A percentile compares a stretch with the other conserved stretches of the same genome.
Conservation (phyloP, 176 grass and related monocot genomes). For the Avena insularis region DNA sequence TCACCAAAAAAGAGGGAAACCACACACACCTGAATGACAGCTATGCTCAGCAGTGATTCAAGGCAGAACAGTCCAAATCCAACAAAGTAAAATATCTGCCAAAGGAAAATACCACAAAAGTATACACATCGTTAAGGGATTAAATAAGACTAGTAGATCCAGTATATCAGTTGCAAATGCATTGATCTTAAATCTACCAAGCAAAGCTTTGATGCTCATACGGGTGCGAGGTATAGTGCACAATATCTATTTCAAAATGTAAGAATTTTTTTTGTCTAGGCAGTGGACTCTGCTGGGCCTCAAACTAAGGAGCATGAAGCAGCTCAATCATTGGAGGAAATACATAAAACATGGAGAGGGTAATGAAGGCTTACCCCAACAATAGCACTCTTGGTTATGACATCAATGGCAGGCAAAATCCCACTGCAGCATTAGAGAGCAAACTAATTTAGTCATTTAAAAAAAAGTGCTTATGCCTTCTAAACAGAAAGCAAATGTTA, state of each 20-base stretch:
- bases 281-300: neutral
- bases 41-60: slow-evolving; percentile 82
- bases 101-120: slow-evolving; percentile 34
- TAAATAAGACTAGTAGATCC: slow-evolving; percentile 27
- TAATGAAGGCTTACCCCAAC: slow-evolving; percentile 77
- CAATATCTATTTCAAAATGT: slow-evolving; percentile 15
- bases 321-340: neutral
- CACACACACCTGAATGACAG: slow-evolving; percentile 78
- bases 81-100: slow-evolving; percentile 95
- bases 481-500: slow-evolving; percentile 13
- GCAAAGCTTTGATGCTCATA: neutral
- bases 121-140: slow-evolving; percentile 15
- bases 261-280: neutral
- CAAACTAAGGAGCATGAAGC: neutral
- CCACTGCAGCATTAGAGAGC: slow-evolving; percentile 66
- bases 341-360: neutral
- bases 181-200: slow-evolving; percentile 9
- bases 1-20: neutral
- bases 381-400: slow-evolving; percentile 67
- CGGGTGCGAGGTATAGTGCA: neutral
- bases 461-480: slow-evolving; percentile 1
- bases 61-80: slow-evolving; percentile 95
- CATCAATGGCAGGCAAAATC: slow-evolving; percentile 94
- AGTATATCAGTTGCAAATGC: slow-evolving; percentile 6
- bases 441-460: slow-evolving; percentile 43